A percentile compares a stretch with the other conserved stretches of the same genome.
These are phyloP conservation scores for Thymus quinquecostatus DNA, from an alignment of 257 asterid genomes.

Conservation along the genomic window DNA sequence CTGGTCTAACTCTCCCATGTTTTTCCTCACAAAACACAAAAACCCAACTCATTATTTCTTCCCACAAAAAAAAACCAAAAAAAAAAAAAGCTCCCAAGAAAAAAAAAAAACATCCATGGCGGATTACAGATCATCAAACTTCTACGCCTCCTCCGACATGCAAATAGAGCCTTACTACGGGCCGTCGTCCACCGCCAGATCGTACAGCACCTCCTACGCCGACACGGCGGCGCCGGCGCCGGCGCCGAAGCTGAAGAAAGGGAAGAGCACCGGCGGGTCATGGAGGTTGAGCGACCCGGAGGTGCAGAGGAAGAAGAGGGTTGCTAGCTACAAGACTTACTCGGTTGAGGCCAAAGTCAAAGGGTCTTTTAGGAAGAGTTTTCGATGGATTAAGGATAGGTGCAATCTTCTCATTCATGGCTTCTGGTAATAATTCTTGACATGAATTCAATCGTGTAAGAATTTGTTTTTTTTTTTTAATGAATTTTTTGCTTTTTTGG, in stretches of 20 bases:
- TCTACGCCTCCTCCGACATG: conserved; percentile 34
- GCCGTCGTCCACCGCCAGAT: conserved; percentile 31
- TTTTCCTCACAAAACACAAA: not conserved
- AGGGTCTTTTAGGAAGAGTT: conserved; percentile 51
- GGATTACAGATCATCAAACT: conserved; percentile 53
- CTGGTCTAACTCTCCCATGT: conserved; percentile 16
- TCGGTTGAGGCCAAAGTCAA: conserved; percentile 54
- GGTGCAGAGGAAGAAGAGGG: conserved; percentile 56
- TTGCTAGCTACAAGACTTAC: conserved; percentile 53
- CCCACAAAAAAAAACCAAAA: not conserved
- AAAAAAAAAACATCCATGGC: conserved; percentile 38
- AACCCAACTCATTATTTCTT: not conserved
- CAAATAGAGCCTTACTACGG: conserved; percentile 49
- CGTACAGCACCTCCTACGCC: conserved; percentile 42
- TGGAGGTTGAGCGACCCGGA: conserved; percentile 51
- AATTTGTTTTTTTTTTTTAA: not conserved
- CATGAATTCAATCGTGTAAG: not conserved
- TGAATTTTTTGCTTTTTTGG: not conserved
- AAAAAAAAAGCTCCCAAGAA: not conserved
- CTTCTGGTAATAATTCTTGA: conserved; percentile 31
- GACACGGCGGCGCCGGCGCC: conserved; percentile 23
- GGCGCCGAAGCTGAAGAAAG: conserved; percentile 42
- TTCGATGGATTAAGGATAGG: conserved; percentile 54
- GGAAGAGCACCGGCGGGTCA: conserved; percentile 40
- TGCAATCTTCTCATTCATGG: conserved; percentile 49